phyloP scores from a whole-genome alignment of 2,329 filamentous ascomycete genomes.

The Fusarium sp. region DNA sequence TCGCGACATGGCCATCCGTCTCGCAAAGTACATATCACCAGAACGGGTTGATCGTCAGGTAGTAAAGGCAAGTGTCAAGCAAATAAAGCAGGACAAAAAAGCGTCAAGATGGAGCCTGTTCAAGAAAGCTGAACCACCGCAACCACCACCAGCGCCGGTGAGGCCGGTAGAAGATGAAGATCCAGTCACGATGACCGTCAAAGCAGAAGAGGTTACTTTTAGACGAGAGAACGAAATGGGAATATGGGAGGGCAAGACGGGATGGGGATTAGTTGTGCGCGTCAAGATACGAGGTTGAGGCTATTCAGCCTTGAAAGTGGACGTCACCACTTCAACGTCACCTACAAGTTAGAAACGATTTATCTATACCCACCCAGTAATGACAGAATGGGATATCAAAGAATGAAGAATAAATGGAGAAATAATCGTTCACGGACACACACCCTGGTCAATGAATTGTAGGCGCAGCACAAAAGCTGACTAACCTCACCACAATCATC shows the following conservation, averaged over 20 bases:
- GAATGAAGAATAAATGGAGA: neutral
- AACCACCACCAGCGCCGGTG: constrained; percentile 8
- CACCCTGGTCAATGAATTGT: neutral
- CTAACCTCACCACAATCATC: neutral
- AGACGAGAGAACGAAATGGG: constrained; percentile 63
- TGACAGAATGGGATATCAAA: neutral
- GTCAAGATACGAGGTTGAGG: constrained; percentile 43
- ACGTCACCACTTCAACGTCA: neutral
- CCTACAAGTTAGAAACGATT: neutral
- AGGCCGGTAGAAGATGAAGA: constrained; percentile 26
- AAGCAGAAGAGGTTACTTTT: constrained; percentile 61
- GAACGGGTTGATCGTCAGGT: constrained; percentile 41
- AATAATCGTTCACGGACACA: neutral
- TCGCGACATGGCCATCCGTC: constrained; percentile 56
- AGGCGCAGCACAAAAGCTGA: neutral
- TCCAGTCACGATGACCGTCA: constrained; percentile 53
- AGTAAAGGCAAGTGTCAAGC: constrained; percentile 45
- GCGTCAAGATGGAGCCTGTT: constrained; percentile 49
- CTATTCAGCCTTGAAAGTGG: neutral
- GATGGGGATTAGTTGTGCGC: constrained; percentile 60
- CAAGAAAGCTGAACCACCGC: constrained; percentile 35
- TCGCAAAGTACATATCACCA: constrained; percentile 58
- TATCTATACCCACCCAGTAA: neutral
- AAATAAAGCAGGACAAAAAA: constrained; percentile 49
- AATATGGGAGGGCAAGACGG: constrained; percentile 61